A percentile compares a stretch with the other conserved stretches of the same genome.
Evolutionary conservation across 2,329 filamentous ascomycete species (phyloP).

Genomic region (Neurospora sp.): DNA sequence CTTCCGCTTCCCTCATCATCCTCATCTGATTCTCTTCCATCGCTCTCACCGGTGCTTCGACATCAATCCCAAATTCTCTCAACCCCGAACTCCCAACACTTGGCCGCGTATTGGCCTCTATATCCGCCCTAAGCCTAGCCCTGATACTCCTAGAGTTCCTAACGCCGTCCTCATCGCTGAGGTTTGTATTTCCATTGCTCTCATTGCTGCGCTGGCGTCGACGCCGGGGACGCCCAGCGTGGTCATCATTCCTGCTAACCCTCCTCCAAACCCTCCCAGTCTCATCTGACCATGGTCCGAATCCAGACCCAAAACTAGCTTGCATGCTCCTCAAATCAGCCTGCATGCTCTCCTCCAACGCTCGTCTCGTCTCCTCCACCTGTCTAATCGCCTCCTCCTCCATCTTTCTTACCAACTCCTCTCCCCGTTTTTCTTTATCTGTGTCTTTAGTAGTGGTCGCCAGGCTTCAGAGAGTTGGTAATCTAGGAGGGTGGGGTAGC

Average conservation of each 20-base stretch:
- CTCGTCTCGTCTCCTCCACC: neutral
- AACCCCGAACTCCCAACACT: neutral
- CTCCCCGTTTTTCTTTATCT: neutral
- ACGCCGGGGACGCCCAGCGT: neutral
- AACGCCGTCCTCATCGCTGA: neutral
- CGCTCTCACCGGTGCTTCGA: neutral
- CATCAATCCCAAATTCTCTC: neutral
- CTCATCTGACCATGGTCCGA: no score
- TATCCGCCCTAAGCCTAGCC: neutral
- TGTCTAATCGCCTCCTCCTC: neutral
- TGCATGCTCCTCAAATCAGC: neutral
- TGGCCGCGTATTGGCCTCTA: neutral
- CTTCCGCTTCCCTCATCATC: neutral
- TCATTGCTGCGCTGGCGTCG: neutral
- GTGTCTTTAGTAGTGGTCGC: neutral
- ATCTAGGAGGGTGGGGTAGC: neutral
- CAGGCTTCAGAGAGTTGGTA: neutral
- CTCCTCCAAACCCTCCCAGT: neutral
- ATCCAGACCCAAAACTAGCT: neutral
- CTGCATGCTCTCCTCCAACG: neutral
- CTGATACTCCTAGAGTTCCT: neutral
- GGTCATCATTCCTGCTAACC: neutral
- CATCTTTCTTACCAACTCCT: neutral
- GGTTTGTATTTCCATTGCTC: neutral
- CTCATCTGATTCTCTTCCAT: neutral